These are phyloP conservation scores for Panaeolus papilionaceus DNA, from an alignment of 768 basidiomycete species.

Conservation along the genomic window DNA sequence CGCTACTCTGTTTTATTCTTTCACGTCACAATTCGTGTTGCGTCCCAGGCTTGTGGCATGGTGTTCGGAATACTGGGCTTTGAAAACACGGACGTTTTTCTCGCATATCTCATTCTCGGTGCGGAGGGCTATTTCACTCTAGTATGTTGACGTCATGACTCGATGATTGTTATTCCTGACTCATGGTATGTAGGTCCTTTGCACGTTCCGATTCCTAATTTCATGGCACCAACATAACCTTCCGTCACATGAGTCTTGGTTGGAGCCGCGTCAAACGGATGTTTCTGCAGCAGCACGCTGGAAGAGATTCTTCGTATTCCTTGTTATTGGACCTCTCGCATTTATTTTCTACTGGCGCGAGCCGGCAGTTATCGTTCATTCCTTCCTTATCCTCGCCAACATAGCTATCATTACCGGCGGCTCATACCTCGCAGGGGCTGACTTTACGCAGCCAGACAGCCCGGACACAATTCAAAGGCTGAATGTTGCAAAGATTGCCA, in stretches of 20 bases:
- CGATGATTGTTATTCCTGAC: not conserved
- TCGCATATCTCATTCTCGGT: constrained; percentile 37
- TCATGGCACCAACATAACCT: constrained; percentile 44
- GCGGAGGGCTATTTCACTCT: constrained; percentile 22
- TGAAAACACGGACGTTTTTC: constrained; percentile 32
- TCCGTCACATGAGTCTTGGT: constrained; percentile 37
- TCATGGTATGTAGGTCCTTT: constrained; percentile 28
- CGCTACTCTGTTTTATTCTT: constrained; percentile 40
- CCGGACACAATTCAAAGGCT: constrained; percentile 23
- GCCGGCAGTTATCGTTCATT: constrained; percentile 39
- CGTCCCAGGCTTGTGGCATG: constrained; percentile 41
- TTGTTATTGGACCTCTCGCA: constrained; percentile 32
- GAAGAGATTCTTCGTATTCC: constrained; percentile 19
- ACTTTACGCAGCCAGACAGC: constrained; percentile 15
- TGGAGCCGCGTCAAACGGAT: constrained; percentile 36
- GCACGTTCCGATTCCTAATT: constrained; percentile 41
- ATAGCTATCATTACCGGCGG: constrained; percentile 40
- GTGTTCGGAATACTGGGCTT: constrained; percentile 41
- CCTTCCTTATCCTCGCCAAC: constrained; percentile 38
- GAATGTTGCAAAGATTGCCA: constrained; percentile 34
- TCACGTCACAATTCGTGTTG: constrained; percentile 40
- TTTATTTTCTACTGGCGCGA: constrained; percentile 30
- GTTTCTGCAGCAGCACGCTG: constrained; percentile 21
- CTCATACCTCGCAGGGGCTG: constrained; percentile 35
- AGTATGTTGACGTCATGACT: constrained; percentile 11